These are phyloP conservation scores for Leccinum solheimii DNA, from an alignment of 1,284 basidiomycete genomes.

Conservation along the genomic window DNA sequence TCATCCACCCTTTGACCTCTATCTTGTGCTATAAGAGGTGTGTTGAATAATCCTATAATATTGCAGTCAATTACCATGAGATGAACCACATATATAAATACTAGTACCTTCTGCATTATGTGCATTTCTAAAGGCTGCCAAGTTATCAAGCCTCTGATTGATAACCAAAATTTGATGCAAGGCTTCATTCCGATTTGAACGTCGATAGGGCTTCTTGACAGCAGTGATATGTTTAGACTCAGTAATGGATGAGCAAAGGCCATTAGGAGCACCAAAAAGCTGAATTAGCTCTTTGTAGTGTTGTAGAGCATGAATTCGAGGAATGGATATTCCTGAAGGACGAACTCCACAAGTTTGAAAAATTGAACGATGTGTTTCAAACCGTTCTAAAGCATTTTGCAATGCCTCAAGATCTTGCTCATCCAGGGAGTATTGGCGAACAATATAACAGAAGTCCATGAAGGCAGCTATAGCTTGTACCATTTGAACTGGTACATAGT, in stretches of 20 bases:
- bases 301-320: not conserved
- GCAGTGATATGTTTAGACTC: not conserved
- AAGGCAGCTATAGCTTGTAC: slow-evolving; percentile 9
- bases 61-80: no score
- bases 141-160: not conserved
- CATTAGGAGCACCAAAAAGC: not conserved
- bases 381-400: not conserved
- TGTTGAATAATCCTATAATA: no score
- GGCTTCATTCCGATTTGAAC: not conserved
- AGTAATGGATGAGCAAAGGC: not conserved
- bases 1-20: no score
- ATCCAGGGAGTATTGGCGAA: not conserved
- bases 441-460: slow-evolving; percentile 13
- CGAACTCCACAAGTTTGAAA: not conserved
- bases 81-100: no score
- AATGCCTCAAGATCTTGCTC: not conserved
- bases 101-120: no score
- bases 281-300: not conserved
- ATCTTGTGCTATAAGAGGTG: no score
- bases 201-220: not conserved
- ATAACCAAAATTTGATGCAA: not conserved
- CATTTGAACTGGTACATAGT: slow-evolving; percentile 11
- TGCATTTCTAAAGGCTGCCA: no score
- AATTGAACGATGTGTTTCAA: not conserved
- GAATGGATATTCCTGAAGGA: not conserved